Percentiles rank a stretch among this genome's conserved stretches.
phyloP scores from a whole-genome alignment of 225 moss, liverwort and hornwort species.

The Thuidium tamariscinum region DNA sequence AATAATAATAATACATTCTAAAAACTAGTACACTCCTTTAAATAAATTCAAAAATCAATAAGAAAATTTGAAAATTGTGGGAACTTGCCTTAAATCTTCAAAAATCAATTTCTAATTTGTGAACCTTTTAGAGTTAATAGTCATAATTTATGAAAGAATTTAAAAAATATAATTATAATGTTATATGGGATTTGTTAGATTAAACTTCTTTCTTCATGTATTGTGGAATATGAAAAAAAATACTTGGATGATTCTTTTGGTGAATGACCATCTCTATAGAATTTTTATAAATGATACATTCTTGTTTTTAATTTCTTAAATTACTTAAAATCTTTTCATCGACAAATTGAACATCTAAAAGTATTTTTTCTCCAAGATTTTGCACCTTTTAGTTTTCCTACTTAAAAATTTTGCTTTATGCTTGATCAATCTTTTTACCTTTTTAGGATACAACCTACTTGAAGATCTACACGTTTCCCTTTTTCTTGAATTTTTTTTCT shows the following conservation, averaged over 20 bases:
- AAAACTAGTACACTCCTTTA: accelerated
- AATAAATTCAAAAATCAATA: background rate
- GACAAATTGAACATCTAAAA: background rate
- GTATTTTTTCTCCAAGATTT: background rate
- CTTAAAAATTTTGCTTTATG: too few relatives aligned
- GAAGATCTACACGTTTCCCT: background rate
- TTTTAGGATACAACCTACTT: background rate
- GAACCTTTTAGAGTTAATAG: background rate
- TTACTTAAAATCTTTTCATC: background rate
- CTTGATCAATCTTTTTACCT: too few relatives aligned
- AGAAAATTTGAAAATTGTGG: background rate
- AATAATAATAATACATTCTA: too few relatives aligned
- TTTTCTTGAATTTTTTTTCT: background rate
- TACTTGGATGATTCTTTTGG: background rate
- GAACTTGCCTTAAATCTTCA: accelerated
- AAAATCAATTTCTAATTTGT: too few relatives aligned
- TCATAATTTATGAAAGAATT: background rate
- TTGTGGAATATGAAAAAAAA: accelerated
- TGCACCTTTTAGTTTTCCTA: background rate
- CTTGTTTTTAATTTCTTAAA: background rate
- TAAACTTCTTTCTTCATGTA: background rate
- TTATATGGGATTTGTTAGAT: accelerated
- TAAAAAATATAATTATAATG: accelerated
- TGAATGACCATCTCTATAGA: background rate
- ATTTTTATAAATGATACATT: background rate